These are phyloP conservation scores for Fusarium avenaceum DNA, from an alignment of 2,329 filamentous ascomycete species.

Conservation along the genomic window DNA sequence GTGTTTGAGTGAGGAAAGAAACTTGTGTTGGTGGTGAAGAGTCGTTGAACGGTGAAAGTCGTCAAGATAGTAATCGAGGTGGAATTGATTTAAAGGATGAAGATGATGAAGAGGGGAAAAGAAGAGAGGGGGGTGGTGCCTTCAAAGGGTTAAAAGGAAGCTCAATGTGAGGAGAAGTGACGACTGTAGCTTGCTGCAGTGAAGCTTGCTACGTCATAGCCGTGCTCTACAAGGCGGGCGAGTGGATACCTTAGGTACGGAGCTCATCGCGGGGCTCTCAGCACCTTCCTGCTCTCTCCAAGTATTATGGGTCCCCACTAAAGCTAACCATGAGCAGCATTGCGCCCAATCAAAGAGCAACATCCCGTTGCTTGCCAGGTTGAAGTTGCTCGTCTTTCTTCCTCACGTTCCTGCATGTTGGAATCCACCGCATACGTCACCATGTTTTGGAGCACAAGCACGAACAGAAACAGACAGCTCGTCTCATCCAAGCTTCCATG, in stretches of 20 bases:
- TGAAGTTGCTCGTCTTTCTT: slow-evolving; percentile 36
- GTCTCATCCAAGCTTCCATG: slow-evolving; percentile 7
- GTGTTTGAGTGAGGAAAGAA: slow-evolving; percentile 33
- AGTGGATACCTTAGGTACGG: slow-evolving; percentile 28
- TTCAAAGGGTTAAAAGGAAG: slow-evolving; percentile 46
- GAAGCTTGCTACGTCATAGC: slow-evolving; percentile 48
- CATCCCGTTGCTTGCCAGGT: slow-evolving; percentile 27
- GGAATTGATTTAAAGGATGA: slow-evolving; percentile 30
- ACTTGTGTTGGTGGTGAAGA: slow-evolving; percentile 30
- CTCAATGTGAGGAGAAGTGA: slow-evolving; percentile 36
- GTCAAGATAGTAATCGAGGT: slow-evolving; percentile 5
- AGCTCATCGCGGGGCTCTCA: slow-evolving; percentile 33
- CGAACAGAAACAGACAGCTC: slow-evolving; percentile 15
- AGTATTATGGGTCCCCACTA: slow-evolving; percentile 6
- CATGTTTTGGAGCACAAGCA: slow-evolving; percentile 5
- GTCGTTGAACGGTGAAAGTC: slow-evolving; percentile 19
- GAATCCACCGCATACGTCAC: slow-evolving; percentile 48
- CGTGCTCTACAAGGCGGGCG: slow-evolving; percentile 21
- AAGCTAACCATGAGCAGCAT: slow-evolving; percentile 5
- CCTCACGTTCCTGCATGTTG: slow-evolving; percentile 46
- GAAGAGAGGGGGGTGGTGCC: slow-evolving; percentile 16
- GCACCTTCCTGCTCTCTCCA: neutral
- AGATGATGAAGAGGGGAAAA: slow-evolving; percentile 31
- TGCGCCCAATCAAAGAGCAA: slow-evolving; percentile 19
- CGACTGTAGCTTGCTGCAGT: slow-evolving; percentile 43